Evolutionary conservation across 139 green algal species (phyloP), one percentile per base, ranked within the genome.

Genomic region (Tetratostichococcus sp.): DNA sequence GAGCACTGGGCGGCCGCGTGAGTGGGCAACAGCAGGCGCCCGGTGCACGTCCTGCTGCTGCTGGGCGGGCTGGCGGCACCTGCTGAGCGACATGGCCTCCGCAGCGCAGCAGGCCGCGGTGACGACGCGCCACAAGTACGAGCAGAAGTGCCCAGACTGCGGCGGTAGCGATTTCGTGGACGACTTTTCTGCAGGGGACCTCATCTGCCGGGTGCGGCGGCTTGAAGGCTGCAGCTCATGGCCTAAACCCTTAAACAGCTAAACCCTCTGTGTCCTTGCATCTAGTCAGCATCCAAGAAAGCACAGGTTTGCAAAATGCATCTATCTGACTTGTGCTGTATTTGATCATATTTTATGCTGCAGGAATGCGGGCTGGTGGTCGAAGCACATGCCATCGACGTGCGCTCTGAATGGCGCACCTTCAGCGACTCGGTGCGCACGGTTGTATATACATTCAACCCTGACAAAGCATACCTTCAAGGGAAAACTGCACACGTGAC

Each of bases 371-470:
- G 93, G 1, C 79, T 96, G 6, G 93, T 98, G 17, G 84, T 88
- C 2, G 94, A 98, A 72, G 84, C 90, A 0, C 92, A 94, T 68
- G 78, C 87, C 26, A 97, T 98, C 35, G 94, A 98, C 71, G 94
- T 98, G 82, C 84, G 89, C 4, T 96, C 91, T 0, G 94, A 98
- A 83, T 98, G 94, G 94, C 83, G 94, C n/a, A 97, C 94, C 0
- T 98, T 98, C 77, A 83, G 83, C n/a, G 93, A 98, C 76, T 94
- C 92, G 79, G 89, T 88, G 35, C 26, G 81, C 34, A 25, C n/a
- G 25, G n/a, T n/a, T n/a, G n/a, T n/a, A n/a, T n/a, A n/a, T n/a
- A 2, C 67, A 31, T 57, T 30, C 1, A 11, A 30, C 31, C 19
- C 22, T 70, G 19, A 39, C 39, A 50, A n/a, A n/a, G n/a, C n/a